Evolutionary conservation across 345 rosid species (phyloP), one percentile per base, ranked within the genome.

Genomic region (Raphanus raphanistrum): DNA sequence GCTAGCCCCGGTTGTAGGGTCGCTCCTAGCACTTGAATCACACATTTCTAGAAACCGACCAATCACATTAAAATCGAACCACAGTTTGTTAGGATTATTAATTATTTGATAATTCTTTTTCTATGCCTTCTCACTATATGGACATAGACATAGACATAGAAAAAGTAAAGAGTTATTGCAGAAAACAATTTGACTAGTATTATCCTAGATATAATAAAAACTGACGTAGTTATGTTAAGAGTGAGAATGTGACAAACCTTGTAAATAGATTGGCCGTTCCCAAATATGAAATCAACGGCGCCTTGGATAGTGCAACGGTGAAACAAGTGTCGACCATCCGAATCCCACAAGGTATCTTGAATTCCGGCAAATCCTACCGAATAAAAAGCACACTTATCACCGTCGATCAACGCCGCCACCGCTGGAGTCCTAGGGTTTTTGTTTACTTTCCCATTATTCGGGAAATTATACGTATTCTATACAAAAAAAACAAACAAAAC

Each of bases 311-410:
- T 79, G 79, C 95, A 94, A 1, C 60, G 68, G 59, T 78, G 71
- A 84, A 84, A 90, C 82, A 86, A 92, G 71, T 92, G 97, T 8
- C 92, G 81, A 5, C 98, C 98, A 6, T 62, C 52, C 2, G 52
- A 70, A 71, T 92, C 97, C 97, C 95, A 92, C 81, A 94, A 25
- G 0, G 97, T 94, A 83, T 94, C 97, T 76, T 94, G 97, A 63
- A 87, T 15, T 8, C 97, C 87, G 4, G 59, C 81, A 74, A 94
- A 94, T 2, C 89, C 83, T 15, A 88, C 87, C n/a, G 77, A 58
- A 66, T 83, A 80, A 79, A 94, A 92, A 5, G 87, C 81, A 3
- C 84, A 68, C 79, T 81, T 90, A 81, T 90, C 95, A 0, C 98
- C 98, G 1, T 25, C 10, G 7, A 94, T 70, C 86, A 87, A 35